A percentile compares a stretch with the other conserved stretches of the same genome.
Conservation (phyloP, 2,329 filamentous ascomycete genomes). For the Aaosphaeria pasadenensis region DNA sequence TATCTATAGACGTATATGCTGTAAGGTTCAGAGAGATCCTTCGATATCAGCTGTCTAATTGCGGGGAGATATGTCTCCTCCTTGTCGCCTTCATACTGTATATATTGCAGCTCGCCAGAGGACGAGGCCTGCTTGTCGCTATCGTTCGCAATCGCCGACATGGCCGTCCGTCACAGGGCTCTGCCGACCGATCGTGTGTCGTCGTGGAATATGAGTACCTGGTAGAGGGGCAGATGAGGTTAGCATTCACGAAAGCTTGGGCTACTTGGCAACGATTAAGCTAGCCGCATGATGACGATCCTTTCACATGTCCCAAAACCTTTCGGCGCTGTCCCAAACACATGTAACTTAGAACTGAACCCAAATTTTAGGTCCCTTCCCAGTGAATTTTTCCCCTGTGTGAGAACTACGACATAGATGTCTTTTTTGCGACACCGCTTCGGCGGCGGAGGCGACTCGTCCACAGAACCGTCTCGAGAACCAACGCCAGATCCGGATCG, state of each 20-base stretch:
- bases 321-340: background rate
- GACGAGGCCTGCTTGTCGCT: constrained; percentile 2
- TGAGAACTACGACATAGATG: constrained; percentile 16
- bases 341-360: no score
- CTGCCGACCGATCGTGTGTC: no score
- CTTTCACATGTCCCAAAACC: constrained; percentile 9
- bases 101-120: constrained; percentile 49
- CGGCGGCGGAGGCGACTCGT: constrained; percentile 24
- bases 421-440: constrained; percentile 38
- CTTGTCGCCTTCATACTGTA: constrained; percentile 58
- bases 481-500: constrained; percentile 32
- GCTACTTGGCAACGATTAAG: background rate
- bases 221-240: background rate
- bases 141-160: background rate
- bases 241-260: constrained; percentile 2
- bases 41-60: constrained; percentile 90
- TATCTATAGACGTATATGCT: constrained; percentile 99
- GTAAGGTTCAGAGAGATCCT: constrained; percentile 95
- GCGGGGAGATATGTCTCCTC: constrained; percentile 71
- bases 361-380: no score
- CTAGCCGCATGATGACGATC: constrained; percentile 5
- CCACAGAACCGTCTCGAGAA: constrained; percentile 37
- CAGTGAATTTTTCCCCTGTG: no score
- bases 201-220: background rate
- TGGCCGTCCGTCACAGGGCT: no score